phyloP scores from a whole-genome alignment of 352 stramenopile genomes.

The Pythium myriotylum region DNA sequence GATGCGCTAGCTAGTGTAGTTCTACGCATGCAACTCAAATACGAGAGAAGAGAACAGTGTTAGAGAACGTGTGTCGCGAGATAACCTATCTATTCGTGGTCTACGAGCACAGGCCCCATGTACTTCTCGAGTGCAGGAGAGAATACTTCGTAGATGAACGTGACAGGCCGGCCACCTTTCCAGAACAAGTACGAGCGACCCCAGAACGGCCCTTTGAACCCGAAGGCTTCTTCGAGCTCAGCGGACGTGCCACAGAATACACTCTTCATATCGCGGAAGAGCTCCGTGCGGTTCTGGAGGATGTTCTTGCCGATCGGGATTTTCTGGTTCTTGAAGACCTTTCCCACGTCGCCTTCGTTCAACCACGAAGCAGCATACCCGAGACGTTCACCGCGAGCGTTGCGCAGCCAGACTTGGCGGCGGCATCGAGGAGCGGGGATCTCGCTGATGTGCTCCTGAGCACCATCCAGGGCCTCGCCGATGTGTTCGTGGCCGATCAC shows the following conservation, averaged over 20 bases:
- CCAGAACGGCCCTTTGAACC: constrained; percentile 73
- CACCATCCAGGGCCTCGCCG: constrained; percentile 39
- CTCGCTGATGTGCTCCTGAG: constrained; percentile 42
- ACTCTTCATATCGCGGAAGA: constrained; percentile 86
- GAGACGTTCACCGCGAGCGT: constrained; percentile 65
- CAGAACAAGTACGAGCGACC: constrained; percentile 87
- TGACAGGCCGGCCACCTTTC: constrained; percentile 73
- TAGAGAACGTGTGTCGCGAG: background rate
- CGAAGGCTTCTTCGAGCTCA: constrained; percentile 67
- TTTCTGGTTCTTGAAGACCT: constrained; percentile 80
- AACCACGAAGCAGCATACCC: constrained; percentile 86
- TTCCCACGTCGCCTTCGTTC: constrained; percentile 57
- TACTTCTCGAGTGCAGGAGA: constrained; percentile 76
- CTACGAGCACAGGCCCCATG: constrained; percentile 70
- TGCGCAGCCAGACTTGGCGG: constrained; percentile 82
- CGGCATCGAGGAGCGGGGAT: constrained; percentile 64
- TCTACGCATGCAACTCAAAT: constrained; percentile 20
- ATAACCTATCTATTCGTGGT: constrained; percentile 5
- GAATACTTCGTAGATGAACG: constrained; percentile 91
- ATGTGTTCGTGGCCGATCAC: constrained; percentile 71
- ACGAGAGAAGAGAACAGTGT: constrained; percentile 17
- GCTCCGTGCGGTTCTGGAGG: constrained; percentile 77
- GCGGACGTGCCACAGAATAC: constrained; percentile 68
- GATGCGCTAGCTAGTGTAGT: constrained; percentile 26
- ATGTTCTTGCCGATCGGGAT: constrained; percentile 87